Evolutionary conservation across 2,329 filamentous ascomycete genomes (phyloP).

Genomic region (Arthrobotrys iridis): DNA sequence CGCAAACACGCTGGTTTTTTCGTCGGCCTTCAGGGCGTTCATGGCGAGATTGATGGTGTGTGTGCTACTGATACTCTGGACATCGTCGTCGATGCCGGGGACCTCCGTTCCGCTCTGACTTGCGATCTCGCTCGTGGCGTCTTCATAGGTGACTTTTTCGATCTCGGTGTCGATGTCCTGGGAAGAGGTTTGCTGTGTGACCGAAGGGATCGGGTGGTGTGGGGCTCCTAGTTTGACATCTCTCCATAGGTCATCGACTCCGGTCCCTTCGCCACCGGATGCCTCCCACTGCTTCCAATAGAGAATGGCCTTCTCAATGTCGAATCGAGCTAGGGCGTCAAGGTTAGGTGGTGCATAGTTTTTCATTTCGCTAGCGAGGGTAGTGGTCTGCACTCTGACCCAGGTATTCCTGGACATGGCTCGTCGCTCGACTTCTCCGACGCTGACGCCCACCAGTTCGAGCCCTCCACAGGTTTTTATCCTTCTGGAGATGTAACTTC

Average conservation of each 20-base stretch:
- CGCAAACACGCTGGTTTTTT: neutral
- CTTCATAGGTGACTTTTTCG: neutral
- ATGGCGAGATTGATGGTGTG: slow-evolving; percentile 30
- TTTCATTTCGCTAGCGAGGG: slow-evolving; percentile 1
- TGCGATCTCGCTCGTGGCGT: slow-evolving; percentile 31
- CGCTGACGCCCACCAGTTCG: neutral
- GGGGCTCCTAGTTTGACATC: slow-evolving; percentile 44
- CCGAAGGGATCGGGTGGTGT: slow-evolving; percentile 26
- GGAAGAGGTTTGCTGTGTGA: slow-evolving; percentile 31
- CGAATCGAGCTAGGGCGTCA: neutral
- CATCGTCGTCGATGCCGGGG: neutral
- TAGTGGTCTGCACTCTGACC: slow-evolving; percentile 6
- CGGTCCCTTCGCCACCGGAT: neutral
- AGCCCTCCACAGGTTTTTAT: neutral
- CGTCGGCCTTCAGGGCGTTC: slow-evolving; percentile 6
- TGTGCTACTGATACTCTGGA: slow-evolving; percentile 35
- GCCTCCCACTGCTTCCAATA: slow-evolving; percentile 38
- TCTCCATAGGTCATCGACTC: slow-evolving; percentile 38
- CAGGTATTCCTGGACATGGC: slow-evolving; percentile 22
- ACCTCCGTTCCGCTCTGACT: slow-evolving; percentile 23
- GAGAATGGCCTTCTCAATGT: neutral
- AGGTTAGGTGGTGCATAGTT: neutral
- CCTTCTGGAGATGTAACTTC: slow-evolving; percentile 3
- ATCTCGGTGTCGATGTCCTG: neutral
- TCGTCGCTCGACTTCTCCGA: neutral